Evolutionary conservation across 371 early-diverging fungal genomes (phyloP), one percentile per base, ranked within the genome.

Genomic region (Mucor saturninus): DNA sequence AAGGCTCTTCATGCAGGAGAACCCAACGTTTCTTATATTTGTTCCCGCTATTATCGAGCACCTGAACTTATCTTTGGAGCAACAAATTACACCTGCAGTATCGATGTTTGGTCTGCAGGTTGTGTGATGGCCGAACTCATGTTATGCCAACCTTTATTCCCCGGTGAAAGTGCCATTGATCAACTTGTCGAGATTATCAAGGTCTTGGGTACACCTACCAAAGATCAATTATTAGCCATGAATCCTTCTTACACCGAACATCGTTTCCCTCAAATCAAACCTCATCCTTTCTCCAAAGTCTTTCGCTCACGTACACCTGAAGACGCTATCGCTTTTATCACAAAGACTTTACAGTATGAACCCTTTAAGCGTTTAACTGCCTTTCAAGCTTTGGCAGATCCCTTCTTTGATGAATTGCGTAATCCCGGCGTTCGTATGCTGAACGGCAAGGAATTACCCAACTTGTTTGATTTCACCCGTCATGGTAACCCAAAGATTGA

Each of bases 171-270:
- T 59, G 98, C 98, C 53, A 97, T 99, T 60, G 99, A 99, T 74
- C 99, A 99, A 80, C 80, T 99, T 42, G 98, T 99, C 11, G 99
- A 99, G 78, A 99, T 99, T 70, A 99, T 99, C 85, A 97, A 97
- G 79, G 94, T 98, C 1, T 86, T 99, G 28, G 99, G 99, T 32
- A 99, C 99, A 11, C 99, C 99, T 11, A 91, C 95, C 29, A 90
- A 93, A 64, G 96, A 97, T 60, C 97, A 98, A 75, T 92, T 98
- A 67, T 84, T 91, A 62, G 86, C 93, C 46, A 97, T 98, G 96
- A 98, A 98, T 76, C 95, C 93, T 43, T 92, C 93, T 82, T 97
- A 98, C 73, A 94, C 94, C 65, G 98, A 98, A 72, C 97, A 97
- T 84, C 94, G 95, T 63, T 98, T 98, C 80, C 98, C 99, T 63